Evolutionary conservation across 192 early-diverging fungal genomes (phyloP).

Genomic region (Mortierella hygrophila): DNA sequence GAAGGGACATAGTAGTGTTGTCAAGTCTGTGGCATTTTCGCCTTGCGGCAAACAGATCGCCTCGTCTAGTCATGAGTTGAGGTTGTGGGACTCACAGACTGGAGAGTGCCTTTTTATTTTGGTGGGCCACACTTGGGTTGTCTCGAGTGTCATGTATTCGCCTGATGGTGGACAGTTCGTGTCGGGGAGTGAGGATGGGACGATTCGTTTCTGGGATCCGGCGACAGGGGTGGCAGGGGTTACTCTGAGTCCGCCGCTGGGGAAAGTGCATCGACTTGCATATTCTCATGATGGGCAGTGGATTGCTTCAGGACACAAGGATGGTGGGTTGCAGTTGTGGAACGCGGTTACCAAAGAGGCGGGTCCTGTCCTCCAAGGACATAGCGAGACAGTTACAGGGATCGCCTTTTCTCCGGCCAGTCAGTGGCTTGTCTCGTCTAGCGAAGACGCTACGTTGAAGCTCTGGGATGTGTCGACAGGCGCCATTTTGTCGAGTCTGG

Average conservation of each 20-base stretch:
- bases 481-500: not conserved
- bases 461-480: slow-evolving; percentile 16
- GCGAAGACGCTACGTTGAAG: not conserved
- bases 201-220: not conserved
- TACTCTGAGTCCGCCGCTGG: not conserved
- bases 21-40: not conserved
- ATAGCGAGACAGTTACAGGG: not conserved
- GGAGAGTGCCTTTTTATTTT: not conserved
- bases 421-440: not conserved
- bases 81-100: slow-evolving; percentile 17
- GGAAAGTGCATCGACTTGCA: not conserved
- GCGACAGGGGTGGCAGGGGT: not conserved
- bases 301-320: not conserved
- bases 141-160: not conserved
- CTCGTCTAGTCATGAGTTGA: not conserved
- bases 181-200: not conserved
- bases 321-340: not conserved
- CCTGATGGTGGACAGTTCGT: not conserved
- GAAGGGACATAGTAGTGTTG: not conserved
- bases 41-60: slow-evolving; percentile 9
- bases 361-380: not conserved
- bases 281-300: not conserved
- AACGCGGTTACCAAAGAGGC: not conserved
- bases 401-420: not conserved
- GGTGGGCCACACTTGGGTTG: not conserved